These are phyloP conservation scores for Pyrenophora graminea DNA, from an alignment of 2,329 filamentous ascomycete species.

Conservation along the genomic window DNA sequence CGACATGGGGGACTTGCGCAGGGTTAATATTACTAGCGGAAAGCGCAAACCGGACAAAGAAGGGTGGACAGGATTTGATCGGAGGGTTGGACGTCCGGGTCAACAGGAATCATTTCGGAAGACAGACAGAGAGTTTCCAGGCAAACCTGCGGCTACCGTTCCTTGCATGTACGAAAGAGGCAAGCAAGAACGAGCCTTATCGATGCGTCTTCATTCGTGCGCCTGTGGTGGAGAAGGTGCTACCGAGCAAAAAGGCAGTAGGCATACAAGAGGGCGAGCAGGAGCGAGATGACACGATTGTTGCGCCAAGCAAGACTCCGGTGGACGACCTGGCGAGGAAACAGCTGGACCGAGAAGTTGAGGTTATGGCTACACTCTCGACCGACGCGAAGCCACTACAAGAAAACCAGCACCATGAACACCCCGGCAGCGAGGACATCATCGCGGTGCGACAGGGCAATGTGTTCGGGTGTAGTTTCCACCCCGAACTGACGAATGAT, in stretches of 20 bases:
- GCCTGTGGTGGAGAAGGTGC: constrained; percentile 84
- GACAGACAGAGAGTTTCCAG: constrained; percentile 91
- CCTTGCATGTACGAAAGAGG: constrained; percentile 49
- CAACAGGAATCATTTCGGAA: constrained; percentile 91
- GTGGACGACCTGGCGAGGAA: constrained; percentile 52
- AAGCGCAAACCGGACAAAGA: constrained; percentile 84
- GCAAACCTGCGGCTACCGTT: constrained; percentile 75
- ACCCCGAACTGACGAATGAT: constrained; percentile 90
- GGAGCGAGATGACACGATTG: constrained; percentile 55
- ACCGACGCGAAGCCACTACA: constrained; percentile 53
- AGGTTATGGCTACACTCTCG: constrained; percentile 63
- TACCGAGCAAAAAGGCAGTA: constrained; percentile 56
- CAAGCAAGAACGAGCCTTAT: constrained; percentile 59
- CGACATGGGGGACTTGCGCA: constrained; percentile 95
- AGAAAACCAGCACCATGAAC: constrained; percentile 53
- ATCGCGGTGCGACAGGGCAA: constrained; percentile 90
- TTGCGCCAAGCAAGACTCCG: constrained; percentile 60
- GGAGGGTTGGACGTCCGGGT: constrained; percentile 89
- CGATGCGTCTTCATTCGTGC: constrained; percentile 91
- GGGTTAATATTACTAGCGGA: constrained; percentile 90
- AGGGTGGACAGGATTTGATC: constrained; percentile 89
- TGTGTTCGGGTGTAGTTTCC: constrained; percentile 92
- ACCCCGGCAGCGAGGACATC: constrained; percentile 64
- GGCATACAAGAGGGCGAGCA: constrained; percentile 56
- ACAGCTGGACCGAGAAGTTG: constrained; percentile 56